These are phyloP conservation scores for Podosphaera leucotricha DNA, from an alignment of 2,329 filamentous ascomycete species.

Conservation along the genomic window DNA sequence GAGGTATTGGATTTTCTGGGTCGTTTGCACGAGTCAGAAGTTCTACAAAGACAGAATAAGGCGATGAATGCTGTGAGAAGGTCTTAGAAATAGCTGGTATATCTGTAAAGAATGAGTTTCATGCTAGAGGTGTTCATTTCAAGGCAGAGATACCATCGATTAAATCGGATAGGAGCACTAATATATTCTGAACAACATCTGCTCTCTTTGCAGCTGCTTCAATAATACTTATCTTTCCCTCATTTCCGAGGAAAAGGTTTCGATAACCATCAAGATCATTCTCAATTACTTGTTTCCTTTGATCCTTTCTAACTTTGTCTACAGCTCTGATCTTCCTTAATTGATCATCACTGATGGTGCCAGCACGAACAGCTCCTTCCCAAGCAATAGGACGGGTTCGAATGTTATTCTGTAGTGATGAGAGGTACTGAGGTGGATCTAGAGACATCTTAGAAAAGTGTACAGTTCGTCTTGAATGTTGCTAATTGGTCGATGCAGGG, in stretches of 20 bases:
- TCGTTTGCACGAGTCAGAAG: conserved; percentile 59
- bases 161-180: conserved; percentile 71
- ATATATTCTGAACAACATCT: conserved; percentile 85
- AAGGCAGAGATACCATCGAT: conserved; percentile 42
- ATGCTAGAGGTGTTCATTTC: neutral
- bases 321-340: conserved; percentile 89
- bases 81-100: conserved; percentile 56
- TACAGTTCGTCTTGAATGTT: neutral
- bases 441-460: conserved; percentile 45
- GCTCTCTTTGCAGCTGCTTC: conserved; percentile 65
- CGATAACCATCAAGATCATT: conserved; percentile 59
- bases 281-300: conserved; percentile 63
- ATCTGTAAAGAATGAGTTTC: conserved; percentile 25
- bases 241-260: conserved; percentile 52
- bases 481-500: neutral
- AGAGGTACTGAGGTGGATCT: conserved; percentile 70
- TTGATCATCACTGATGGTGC: conserved; percentile 83
- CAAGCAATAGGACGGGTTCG: conserved; percentile 87
- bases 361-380: conserved; percentile 85
- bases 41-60: conserved; percentile 64
- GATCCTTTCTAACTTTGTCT: conserved; percentile 86
- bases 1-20: conserved; percentile 55
- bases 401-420: conserved; percentile 89
- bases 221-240: conserved; percentile 47
- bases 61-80: conserved; percentile 49